Evolutionary conservation across 495 filamentous ascomycete genomes (phyloP).

Genomic region (Neurospora sp.): DNA sequence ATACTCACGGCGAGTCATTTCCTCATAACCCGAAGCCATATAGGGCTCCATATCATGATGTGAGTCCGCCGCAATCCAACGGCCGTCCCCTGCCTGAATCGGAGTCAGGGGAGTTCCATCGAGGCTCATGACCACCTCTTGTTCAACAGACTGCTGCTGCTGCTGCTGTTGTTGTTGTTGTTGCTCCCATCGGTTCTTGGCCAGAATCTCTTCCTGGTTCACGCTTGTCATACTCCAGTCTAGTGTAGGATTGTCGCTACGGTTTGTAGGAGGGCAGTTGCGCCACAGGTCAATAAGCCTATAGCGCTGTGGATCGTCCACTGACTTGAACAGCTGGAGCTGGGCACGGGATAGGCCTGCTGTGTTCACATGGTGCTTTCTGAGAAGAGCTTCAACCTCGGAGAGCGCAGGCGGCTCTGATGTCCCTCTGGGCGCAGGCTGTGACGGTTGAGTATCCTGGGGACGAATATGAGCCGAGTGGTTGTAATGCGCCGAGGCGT

Average conservation of each 20-base stretch:
- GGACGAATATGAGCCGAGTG: conserved; percentile 52
- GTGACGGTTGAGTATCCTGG: conserved; percentile 15
- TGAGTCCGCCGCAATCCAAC: conserved; percentile 29
- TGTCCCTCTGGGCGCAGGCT: conserved; percentile 28
- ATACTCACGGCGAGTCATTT: conserved; percentile 41
- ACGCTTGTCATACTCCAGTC: conserved; percentile 39
- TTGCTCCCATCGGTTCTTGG: conserved; percentile 43
- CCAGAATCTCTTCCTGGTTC: conserved; percentile 39
- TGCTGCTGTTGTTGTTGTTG: conserved; percentile 24
- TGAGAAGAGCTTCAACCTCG: conserved; percentile 29
- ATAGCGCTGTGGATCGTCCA: conserved; percentile 45
- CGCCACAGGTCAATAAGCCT: conserved; percentile 60
- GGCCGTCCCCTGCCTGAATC: conserved; percentile 38
- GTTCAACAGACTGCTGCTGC: conserved; percentile 4
- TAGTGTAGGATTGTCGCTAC: conserved; percentile 30
- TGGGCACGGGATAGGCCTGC: conserved; percentile 45
- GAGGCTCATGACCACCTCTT: conserved; percentile 28
- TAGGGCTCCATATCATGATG: conserved; percentile 49
- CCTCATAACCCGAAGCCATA: conserved; percentile 59
- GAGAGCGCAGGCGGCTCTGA: conserved; percentile 38
- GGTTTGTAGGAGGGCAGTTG: conserved; percentile 40
- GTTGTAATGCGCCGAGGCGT: conserved; percentile 67
- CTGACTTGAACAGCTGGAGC: conserved; percentile 50
- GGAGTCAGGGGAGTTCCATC: conserved; percentile 43
- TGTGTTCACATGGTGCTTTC: conserved; percentile 45